Conservation (phyloP, 2,329 filamentous ascomycete genomes). For the Pseudogymnoascus sp. region DNA sequence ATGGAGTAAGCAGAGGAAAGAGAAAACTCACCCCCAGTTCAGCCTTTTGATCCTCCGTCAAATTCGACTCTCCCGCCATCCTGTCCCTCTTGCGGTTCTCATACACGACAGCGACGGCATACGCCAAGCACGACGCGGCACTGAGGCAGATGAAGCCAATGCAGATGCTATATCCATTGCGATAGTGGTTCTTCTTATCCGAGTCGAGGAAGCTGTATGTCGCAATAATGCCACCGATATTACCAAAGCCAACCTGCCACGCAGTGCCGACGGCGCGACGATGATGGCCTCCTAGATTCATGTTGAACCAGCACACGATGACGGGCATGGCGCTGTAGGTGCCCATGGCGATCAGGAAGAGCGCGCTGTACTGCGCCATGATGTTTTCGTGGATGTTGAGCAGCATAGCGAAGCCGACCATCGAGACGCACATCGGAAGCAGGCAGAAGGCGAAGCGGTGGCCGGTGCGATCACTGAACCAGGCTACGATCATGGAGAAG, state of each 20-base stretch:
- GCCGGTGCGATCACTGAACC: conserved; percentile 59
- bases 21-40: conserved; percentile 35
- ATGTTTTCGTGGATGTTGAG: conserved; percentile 62
- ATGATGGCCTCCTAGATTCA: conserved; percentile 69
- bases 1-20: background rate
- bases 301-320: conserved; percentile 75
- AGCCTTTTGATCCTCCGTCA: conserved; percentile 55
- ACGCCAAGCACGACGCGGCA: conserved; percentile 51
- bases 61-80: conserved; percentile 35
- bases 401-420: conserved; percentile 70
- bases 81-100: conserved; percentile 56
- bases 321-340: conserved; percentile 86
- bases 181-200: conserved; percentile 60
- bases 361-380: conserved; percentile 63
- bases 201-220: conserved; percentile 58
- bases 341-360: conserved; percentile 77
- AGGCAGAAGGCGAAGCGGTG: conserved; percentile 73
- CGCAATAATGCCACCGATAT: conserved; percentile 71
- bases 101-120: conserved; percentile 49
- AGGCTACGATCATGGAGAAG: conserved; percentile 70
- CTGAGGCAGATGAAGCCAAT: conserved; percentile 66
- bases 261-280: conserved; percentile 63
- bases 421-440: conserved; percentile 58
- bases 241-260: conserved; percentile 74
- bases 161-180: conserved; percentile 68